Evolutionary conservation across 306 rosid species (phyloP).

Genomic region (Hippophae tibetana): DNA sequence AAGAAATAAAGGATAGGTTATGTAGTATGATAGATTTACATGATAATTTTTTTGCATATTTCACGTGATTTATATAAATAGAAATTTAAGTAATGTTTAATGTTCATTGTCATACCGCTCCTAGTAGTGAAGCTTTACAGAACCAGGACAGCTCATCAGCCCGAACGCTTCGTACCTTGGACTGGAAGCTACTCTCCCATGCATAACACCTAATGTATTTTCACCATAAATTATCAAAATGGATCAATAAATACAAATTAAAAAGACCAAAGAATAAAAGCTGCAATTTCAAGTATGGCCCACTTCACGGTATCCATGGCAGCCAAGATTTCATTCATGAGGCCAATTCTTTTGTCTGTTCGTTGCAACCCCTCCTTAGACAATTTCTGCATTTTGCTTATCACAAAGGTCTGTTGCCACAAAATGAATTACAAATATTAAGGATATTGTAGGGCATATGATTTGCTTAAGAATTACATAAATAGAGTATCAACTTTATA

Average conservation of each 20-base stretch:
- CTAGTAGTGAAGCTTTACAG: constrained; percentile 66
- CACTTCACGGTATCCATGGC: constrained; percentile 98
- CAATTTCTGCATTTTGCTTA: constrained; percentile 75
- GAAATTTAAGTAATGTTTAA: constrained; percentile 5
- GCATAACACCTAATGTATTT: constrained; percentile 80
- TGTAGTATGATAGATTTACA: too few species aligned
- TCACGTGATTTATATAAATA: not conserved
- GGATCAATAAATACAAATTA: constrained; percentile 4
- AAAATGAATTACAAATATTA: too few species aligned
- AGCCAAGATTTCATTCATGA: constrained; percentile 94
- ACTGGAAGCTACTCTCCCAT: constrained; percentile 95
- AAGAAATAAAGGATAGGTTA: too few species aligned
- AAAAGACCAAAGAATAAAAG: too few species aligned
- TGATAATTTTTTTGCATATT: not conserved
- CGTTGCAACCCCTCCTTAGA: constrained; percentile 87
- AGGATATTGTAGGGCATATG: too few species aligned
- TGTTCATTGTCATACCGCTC: constrained; percentile 53
- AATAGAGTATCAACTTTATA: too few species aligned
- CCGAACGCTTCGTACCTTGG: constrained; percentile 57
- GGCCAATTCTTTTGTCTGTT: constrained; percentile 94
- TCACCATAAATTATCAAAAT: constrained; percentile 19
- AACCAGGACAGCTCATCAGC: constrained; percentile 82
- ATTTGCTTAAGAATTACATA: too few species aligned
- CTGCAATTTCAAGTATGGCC: constrained; percentile 12
- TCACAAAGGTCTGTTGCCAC: constrained; percentile 53